Evolutionary conservation across 108 stramenopile species (phyloP), one percentile per base, ranked within the genome.

Genomic region (Asterionellopsis glacialis): DNA sequence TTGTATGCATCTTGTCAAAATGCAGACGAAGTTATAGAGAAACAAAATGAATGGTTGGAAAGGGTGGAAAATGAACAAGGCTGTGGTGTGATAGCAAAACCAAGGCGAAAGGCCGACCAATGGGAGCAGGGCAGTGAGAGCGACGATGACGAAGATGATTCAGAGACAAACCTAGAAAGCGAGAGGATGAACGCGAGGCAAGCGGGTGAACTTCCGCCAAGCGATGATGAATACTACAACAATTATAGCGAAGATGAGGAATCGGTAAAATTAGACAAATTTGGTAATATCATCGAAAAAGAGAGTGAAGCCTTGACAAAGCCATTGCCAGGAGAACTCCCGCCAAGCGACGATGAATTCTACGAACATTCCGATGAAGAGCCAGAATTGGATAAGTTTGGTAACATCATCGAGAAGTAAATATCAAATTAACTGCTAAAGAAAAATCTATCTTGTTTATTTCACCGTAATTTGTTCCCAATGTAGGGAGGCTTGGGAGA

Each of bases 31-130:
- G 95, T 98, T 10, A 81, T 91, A 11, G 59, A 66, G 13, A 82
- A 76, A 63, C 93, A 97, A 75, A 93, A 90, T 50, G 84, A 83
- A 57, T 96, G 89, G 86, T 67, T 94, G 50, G 59, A 77, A 54
- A 51, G 66, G 59, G 80, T 72, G 22, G 84, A 90, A 60, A 62
- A 70, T 22, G 76, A 78, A 26, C 51, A 45, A 75, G 41, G 55
- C 52, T 33, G 33, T 33, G 33, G 33, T 7, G 33, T 33, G 33
- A 7, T 33, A 33, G 2, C 33, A 33, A 33, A 68, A 42, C 68
- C 51, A 24, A 60, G 41, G 39, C 62, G 65, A 48, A 78, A 78
- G 25, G 67, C 57, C 22, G 61, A 57, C 28, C 41, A 63, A 65
- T 76, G 75, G 75, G 59, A 41, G 28, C 50, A 41, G 57, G 51